These are phyloP conservation scores for Musa itinerans DNA, from an alignment of 176 grass and related monocot genomes.

Conservation along the genomic window DNA sequence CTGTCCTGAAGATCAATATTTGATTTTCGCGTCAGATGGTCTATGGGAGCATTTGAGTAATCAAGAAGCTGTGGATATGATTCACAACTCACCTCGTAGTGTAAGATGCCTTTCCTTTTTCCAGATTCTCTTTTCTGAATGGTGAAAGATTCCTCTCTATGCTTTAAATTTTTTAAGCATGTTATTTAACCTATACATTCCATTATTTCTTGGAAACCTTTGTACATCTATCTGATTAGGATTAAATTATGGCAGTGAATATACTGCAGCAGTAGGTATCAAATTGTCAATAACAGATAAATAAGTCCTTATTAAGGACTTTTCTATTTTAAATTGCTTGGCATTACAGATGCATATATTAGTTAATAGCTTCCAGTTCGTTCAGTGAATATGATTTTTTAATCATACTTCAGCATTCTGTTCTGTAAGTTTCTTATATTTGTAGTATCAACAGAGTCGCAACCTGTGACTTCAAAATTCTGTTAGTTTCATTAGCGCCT, in stretches of 20 bases:
- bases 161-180: background rate
- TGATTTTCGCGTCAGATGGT: conserved; percentile 25
- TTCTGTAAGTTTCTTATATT: background rate
- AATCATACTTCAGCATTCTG: background rate
- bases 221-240: too few species aligned
- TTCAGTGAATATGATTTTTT: background rate
- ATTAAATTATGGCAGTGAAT: too few species aligned
- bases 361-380: background rate
- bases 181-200: background rate
- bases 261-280: too few species aligned
- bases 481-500: background rate
- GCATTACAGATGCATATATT: background rate
- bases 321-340: background rate
- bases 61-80: conserved; percentile 10
- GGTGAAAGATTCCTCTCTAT: background rate
- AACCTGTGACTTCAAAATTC: too few species aligned
- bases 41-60: conserved; percentile 22
- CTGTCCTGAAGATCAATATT: conserved; percentile 15
- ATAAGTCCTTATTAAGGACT: background rate
- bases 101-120: conserved; percentile 7
- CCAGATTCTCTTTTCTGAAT: background rate
- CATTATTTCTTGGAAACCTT: too few species aligned
- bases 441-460: background rate
- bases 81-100: conserved; percentile 15
- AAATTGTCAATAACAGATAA: too few species aligned